Percentiles rank a stretch among this genome's conserved stretches.
phyloP scores from a whole-genome alignment of 1,139 yeast species.

The Candida smagusa region DNA sequence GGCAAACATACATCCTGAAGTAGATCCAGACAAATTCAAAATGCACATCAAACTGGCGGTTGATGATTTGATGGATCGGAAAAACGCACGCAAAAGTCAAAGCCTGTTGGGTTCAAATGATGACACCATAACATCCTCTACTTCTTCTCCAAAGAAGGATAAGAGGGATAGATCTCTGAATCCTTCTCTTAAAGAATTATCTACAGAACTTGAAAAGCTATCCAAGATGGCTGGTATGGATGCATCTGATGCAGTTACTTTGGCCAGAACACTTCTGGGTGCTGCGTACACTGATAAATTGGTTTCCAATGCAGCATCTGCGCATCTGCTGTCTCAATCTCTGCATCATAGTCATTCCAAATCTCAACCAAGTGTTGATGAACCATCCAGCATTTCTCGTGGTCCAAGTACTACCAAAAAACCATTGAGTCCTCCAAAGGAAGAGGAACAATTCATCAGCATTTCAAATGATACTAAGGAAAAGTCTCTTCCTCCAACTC shows the following conservation, averaged over 20 bases:
- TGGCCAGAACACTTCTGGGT: conserved; percentile 68
- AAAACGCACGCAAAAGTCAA: conserved; percentile 16
- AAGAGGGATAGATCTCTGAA: conserved; percentile 14
- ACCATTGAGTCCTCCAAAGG: too few species aligned
- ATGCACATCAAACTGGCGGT: conserved; percentile 78
- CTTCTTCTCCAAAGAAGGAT: neutral
- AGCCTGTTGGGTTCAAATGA: neutral
- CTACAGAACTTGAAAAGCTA: conserved; percentile 62
- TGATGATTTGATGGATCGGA: conserved; percentile 62
- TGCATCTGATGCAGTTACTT: conserved; percentile 68
- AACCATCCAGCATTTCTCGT: too few species aligned
- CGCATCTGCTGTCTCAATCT: too few species aligned
- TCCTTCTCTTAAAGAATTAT: conserved; percentile 65
- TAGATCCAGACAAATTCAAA: conserved; percentile 88
- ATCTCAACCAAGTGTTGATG: too few species aligned
- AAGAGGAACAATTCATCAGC: too few species aligned
- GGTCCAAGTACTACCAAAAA: too few species aligned
- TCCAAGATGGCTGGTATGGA: conserved; percentile 72
- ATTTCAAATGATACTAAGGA: too few species aligned
- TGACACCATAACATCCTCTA: neutral
- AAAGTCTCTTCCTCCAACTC: too few species aligned
- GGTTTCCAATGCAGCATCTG: neutral
- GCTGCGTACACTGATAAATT: conserved; percentile 51
- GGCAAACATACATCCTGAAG: conserved; percentile 87
- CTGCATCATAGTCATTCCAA: too few species aligned